phyloP scores from a whole-genome alignment of 2,329 filamentous ascomycete genomes.

The Atkinsonella hypoxylon region DNA sequence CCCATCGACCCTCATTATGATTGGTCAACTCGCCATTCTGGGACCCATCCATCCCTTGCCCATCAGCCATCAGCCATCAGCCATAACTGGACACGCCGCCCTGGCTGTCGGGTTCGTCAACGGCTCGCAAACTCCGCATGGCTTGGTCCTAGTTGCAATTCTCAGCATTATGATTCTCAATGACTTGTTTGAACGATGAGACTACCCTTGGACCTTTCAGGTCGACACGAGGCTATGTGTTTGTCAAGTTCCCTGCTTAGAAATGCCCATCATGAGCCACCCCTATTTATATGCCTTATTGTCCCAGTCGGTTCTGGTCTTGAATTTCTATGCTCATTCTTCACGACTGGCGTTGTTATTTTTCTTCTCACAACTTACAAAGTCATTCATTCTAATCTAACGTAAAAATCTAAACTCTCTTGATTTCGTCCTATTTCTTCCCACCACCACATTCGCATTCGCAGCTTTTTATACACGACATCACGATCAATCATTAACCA shows the following conservation, averaged over 20 bases:
- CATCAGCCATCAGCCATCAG: no score
- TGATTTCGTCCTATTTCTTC: background rate
- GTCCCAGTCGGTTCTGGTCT: background rate
- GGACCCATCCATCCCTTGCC: no score
- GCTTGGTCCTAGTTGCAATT: background rate
- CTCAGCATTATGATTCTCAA: background rate
- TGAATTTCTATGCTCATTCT: background rate
- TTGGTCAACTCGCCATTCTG: no score
- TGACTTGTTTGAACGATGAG: background rate
- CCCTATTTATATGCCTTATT: background rate
- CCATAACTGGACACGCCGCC: background rate
- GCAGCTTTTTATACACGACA: background rate
- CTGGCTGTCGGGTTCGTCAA: background rate
- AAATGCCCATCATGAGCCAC: background rate
- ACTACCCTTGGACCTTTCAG: no score
- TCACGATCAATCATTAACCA: conserved; percentile 17
- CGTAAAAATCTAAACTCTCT: background rate
- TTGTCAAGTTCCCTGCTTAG: background rate
- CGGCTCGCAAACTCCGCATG: conserved; percentile 1
- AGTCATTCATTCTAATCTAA: background rate
- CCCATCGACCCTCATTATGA: no score
- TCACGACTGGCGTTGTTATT: background rate
- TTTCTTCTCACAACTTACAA: no score
- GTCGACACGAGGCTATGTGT: background rate
- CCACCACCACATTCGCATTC: background rate